Conservation (phyloP, 257 asterid species). For the Euphrasia confusa region DNA sequence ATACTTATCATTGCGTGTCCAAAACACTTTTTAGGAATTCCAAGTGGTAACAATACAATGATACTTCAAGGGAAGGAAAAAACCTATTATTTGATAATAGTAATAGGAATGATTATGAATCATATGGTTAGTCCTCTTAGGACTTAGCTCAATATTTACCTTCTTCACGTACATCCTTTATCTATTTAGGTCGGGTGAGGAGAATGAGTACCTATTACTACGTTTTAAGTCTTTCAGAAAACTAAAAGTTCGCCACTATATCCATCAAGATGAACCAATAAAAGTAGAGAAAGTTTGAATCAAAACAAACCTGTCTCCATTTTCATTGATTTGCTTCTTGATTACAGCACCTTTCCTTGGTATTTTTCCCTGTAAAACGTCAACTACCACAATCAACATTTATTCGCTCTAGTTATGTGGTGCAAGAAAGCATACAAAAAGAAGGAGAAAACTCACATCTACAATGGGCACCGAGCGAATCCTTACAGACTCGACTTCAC, state of each 20-base stretch:
- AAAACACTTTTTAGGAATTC: background rate
- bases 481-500: conserved; percentile 87
- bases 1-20: background rate
- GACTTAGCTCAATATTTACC: background rate
- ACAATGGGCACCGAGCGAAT: conserved; percentile 84
- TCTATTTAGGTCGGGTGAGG: background rate
- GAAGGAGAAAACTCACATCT: conserved; percentile 56
- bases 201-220: background rate
- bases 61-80: background rate
- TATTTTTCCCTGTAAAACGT: conserved; percentile 55
- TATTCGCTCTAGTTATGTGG: background rate
- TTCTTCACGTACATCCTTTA: background rate
- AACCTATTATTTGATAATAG: background rate
- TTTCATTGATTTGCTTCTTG: conserved; percentile 68
- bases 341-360: conserved; percentile 89
- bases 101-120: background rate
- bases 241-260: background rate
- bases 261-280: conserved; percentile 12
- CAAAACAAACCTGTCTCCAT: conserved; percentile 57
- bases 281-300: background rate
- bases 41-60: background rate
- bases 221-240: background rate
- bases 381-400: conserved; percentile 10
- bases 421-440: background rate
- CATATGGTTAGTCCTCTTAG: background rate